These are phyloP conservation scores for Backusella parvicylindrica DNA, from an alignment of 192 early-diverging fungal species.

Conservation along the genomic window DNA sequence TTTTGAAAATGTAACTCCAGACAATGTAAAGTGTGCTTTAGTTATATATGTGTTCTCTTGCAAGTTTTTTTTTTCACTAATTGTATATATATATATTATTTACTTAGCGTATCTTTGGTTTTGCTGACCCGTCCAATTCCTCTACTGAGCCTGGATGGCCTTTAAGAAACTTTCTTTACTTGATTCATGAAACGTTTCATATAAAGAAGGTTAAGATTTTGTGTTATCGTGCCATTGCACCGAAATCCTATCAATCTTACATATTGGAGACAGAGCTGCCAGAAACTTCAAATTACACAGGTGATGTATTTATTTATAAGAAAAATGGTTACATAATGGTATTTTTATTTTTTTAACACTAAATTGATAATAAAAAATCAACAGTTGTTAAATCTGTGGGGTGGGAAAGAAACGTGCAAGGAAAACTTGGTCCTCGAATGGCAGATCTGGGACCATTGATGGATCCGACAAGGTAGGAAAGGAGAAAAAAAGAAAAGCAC, in stretches of 20 bases:
- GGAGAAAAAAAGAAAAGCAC: neutral
- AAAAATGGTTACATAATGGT: neutral
- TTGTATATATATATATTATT: neutral
- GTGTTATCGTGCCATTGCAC: constrained; percentile 58
- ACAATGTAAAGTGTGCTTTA: neutral
- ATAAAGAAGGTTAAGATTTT: constrained; percentile 51
- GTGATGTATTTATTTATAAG: neutral
- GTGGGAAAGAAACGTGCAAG: constrained; percentile 86
- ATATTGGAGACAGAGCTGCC: constrained; percentile 48
- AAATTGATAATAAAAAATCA: neutral
- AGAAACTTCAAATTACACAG: constrained; percentile 20
- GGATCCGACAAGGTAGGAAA: constrained; percentile 56
- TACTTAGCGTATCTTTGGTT: constrained; percentile 61
- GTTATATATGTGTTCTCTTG: neutral
- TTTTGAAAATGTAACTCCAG: constrained; percentile 1
- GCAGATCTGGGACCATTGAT: constrained; percentile 84
- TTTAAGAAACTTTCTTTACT: constrained; percentile 79
- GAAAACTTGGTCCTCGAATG: constrained; percentile 77
- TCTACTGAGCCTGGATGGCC: constrained; percentile 86
- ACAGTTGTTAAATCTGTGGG: constrained; percentile 64
- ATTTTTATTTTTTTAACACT: neutral
- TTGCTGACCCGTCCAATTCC: constrained; percentile 85
- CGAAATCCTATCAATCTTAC: constrained; percentile 40
- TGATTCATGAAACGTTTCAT: constrained; percentile 54
- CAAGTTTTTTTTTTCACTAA: neutral